Percentiles rank a stretch among this genome's conserved stretches.
These are phyloP conservation scores for Collybia nuda DNA, from an alignment of 768 basidiomycete species.

Conservation along the genomic window DNA sequence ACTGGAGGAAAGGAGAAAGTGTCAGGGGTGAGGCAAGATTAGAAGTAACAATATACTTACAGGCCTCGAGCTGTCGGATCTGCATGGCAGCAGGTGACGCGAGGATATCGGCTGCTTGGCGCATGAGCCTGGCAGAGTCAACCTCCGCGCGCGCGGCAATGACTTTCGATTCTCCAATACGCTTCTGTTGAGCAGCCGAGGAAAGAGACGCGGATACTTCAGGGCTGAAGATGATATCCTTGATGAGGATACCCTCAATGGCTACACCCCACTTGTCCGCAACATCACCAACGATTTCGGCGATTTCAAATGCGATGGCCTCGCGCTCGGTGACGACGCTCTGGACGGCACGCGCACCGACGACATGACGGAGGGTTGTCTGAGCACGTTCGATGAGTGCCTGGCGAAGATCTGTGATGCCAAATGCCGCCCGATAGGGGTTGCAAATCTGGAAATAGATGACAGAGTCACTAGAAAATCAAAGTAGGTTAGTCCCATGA, in stretches of 20 bases:
- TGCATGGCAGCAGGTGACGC: conserved; percentile 97
- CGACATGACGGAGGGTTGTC: conserved; percentile 96
- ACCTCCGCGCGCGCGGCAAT: conserved; percentile 96
- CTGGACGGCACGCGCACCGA: conserved; percentile 94
- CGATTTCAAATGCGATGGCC: conserved; percentile 94
- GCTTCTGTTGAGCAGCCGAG: conserved; percentile 95
- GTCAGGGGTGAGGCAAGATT: not conserved
- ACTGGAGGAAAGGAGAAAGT: conserved; percentile 34
- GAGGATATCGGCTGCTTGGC: conserved; percentile 93
- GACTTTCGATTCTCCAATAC: conserved; percentile 95
- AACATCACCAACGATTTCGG: conserved; percentile 90
- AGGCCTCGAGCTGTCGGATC: conserved; percentile 92
- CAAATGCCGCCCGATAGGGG: conserved; percentile 93
- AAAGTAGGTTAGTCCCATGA: not conserved
- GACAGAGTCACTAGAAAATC: conserved; percentile 71
- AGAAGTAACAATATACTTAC: conserved; percentile 29
- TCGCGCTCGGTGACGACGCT: conserved; percentile 96
- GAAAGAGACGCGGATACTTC: conserved; percentile 92
- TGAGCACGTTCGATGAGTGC: conserved; percentile 85
- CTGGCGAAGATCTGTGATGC: conserved; percentile 85
- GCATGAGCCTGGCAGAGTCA: conserved; percentile 92
- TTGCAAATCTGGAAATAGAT: conserved; percentile 90
- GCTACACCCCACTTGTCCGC: conserved; percentile 97
- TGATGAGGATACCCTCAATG: conserved; percentile 95
- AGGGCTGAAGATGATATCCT: conserved; percentile 89